phyloP scores from a whole-genome alignment of 306 rosid species.

The Cicer pinnatifidum region DNA sequence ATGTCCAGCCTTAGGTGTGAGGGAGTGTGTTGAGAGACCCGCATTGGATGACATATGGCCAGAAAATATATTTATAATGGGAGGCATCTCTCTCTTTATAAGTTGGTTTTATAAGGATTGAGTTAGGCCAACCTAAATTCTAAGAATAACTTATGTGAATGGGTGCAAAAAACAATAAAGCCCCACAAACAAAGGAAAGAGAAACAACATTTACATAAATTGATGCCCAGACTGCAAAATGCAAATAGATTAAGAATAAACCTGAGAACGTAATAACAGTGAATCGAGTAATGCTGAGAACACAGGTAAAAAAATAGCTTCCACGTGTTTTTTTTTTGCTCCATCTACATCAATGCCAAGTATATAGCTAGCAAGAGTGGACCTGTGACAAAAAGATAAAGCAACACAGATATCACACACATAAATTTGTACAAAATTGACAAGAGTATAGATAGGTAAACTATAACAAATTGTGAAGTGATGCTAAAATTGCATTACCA shows the following conservation, averaged over 20 bases:
- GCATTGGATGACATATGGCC: no score
- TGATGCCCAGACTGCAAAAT: constrained; percentile 20
- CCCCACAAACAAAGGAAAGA: neutral
- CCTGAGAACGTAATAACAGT: constrained; percentile 87
- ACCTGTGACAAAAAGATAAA: constrained; percentile 61
- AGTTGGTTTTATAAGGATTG: no score
- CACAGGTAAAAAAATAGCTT: constrained; percentile 73
- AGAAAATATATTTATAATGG: no score
- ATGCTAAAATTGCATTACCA: constrained; percentile 62
- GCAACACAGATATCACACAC: constrained; percentile 29
- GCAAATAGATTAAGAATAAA: constrained; percentile 53
- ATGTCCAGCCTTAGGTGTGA: no score
- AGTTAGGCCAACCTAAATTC: no score
- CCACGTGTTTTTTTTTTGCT: constrained; percentile 60
- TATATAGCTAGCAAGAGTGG: constrained; percentile 80
- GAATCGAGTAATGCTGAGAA: constrained; percentile 86
- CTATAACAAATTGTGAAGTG: constrained; percentile 32
- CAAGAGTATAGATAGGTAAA: constrained; percentile 20
- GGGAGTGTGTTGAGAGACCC: no score
- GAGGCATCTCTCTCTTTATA: no score
- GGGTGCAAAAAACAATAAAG: constrained; percentile 30
- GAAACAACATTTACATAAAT: neutral
- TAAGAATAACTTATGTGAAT: neutral
- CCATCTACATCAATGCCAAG: constrained; percentile 77
- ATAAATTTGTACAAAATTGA: constrained; percentile 42